Evolutionary conservation across 202 grass and related monocot genomes (phyloP).

Genomic region (Zizania palustris): DNA sequence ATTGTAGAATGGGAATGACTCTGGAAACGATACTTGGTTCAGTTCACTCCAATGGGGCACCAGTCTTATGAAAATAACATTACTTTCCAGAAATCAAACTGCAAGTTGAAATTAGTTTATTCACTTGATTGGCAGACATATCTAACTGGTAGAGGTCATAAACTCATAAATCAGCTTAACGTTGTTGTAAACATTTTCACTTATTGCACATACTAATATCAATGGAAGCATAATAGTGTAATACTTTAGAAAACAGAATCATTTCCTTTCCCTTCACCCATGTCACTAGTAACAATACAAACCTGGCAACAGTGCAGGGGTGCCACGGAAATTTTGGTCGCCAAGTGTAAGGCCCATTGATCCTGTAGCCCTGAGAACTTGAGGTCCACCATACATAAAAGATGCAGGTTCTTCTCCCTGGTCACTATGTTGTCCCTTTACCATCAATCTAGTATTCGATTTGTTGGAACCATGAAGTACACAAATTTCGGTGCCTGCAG

Average conservation of each 20-base stretch:
- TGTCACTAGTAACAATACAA: constrained; percentile 26
- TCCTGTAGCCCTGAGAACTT: constrained; percentile 66
- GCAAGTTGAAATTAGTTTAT: constrained; percentile 5
- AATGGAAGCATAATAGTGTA: neutral
- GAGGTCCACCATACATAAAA: constrained; percentile 54
- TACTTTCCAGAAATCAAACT: neutral
- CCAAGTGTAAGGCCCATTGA: constrained; percentile 64
- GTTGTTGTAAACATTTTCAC: neutral
- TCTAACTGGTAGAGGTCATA: neutral
- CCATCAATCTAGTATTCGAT: constrained; percentile 34
- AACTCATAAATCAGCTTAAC: neutral
- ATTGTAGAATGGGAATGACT: neutral
- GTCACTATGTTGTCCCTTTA: constrained; percentile 47
- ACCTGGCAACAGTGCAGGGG: constrained; percentile 95
- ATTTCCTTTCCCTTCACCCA: neutral
- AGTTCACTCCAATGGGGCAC: neutral
- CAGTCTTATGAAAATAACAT: neutral
- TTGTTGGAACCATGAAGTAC: constrained; percentile 54
- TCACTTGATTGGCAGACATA: constrained; percentile 26
- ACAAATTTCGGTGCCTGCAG: constrained; percentile 49
- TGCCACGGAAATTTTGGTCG: constrained; percentile 82
- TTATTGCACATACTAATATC: constrained; percentile 16
- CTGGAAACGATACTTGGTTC: neutral
- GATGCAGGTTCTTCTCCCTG: constrained; percentile 52
- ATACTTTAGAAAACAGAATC: constrained; percentile 10